A percentile compares a stretch with the other conserved stretches of the same genome.
Conservation (phyloP, 768 basidiomycete genomes). For the Pleurotus platypus region DNA sequence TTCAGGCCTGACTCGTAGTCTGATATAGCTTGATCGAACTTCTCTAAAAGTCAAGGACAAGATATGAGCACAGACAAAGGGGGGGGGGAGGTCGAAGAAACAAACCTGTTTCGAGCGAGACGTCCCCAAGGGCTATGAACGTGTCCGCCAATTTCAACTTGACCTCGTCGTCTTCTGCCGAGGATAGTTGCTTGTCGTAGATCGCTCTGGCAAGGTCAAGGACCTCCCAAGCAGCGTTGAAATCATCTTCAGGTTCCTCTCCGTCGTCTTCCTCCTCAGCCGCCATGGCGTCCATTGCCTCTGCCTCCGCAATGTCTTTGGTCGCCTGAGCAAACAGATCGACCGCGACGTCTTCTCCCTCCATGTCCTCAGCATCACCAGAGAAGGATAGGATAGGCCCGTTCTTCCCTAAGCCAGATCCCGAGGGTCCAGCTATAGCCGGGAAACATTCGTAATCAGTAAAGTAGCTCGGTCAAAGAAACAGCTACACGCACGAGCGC, state of each 20-base stretch:
- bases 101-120: constrained; percentile 94
- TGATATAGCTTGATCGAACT: constrained; percentile 90
- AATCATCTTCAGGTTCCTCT: constrained; percentile 91
- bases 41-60: constrained; percentile 50
- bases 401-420: constrained; percentile 31
- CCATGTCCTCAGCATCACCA: constrained; percentile 67
- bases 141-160: constrained; percentile 88
- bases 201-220: constrained; percentile 91
- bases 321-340: constrained; percentile 62
- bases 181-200: constrained; percentile 61
- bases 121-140: constrained; percentile 88
- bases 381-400: constrained; percentile 75
- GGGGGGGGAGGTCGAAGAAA: not conserved
- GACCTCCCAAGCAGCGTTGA: constrained; percentile 97
- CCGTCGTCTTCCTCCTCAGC: constrained; percentile 63
- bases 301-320: constrained; percentile 41
- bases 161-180: constrained; percentile 53
- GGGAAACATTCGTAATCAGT: constrained; percentile 9
- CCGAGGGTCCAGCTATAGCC: constrained; percentile 18
- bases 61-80: constrained; percentile 1
- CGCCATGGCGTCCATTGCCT: constrained; percentile 48
- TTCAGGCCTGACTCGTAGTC: constrained; percentile 80
- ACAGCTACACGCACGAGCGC: constrained; percentile 23
- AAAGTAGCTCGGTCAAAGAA: constrained; percentile 3
- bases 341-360: constrained; percentile 48